Percentiles rank a stretch among this genome's conserved stretches.
Conservation (phyloP, 2,329 filamentous ascomycete genomes). For the Aspergillus tamarii region DNA sequence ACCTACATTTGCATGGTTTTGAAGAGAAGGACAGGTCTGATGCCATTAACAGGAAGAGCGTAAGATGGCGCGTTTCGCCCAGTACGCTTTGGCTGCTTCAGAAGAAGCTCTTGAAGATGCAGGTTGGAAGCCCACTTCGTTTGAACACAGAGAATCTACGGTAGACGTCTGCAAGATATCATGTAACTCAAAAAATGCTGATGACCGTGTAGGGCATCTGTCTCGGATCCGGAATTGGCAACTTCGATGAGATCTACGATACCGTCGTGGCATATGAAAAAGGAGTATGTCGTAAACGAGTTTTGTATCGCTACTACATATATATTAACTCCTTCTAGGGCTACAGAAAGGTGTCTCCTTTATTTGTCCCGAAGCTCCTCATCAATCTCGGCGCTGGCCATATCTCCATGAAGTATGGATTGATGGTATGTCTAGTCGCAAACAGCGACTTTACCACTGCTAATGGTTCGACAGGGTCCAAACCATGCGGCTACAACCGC, state of each 20-base stretch:
- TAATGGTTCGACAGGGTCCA: constrained; percentile 63
- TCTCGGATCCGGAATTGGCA: constrained; percentile 93
- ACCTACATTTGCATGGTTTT: background rate
- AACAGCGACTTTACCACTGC: constrained; percentile 16
- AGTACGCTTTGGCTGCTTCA: constrained; percentile 86
- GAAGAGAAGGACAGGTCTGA: constrained; percentile 3
- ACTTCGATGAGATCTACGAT: constrained; percentile 85
- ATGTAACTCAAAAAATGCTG: background rate
- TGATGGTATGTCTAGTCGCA: constrained; percentile 54
- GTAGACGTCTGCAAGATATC: constrained; percentile 41
- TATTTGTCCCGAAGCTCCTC: constrained; percentile 89
- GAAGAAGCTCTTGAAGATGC: constrained; percentile 86
- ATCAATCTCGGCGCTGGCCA: constrained; percentile 96
- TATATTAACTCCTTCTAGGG: constrained; percentile 58
- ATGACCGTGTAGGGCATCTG: constrained; percentile 71
- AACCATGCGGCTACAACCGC: constrained; percentile 93
- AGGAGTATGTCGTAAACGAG: constrained; percentile 58
- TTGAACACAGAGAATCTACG: constrained; percentile 71
- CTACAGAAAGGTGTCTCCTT: constrained; percentile 87
- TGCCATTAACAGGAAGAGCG: constrained; percentile 59
- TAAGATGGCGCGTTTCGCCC: constrained; percentile 87
- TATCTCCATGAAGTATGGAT: constrained; percentile 87
- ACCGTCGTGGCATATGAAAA: constrained; percentile 76
- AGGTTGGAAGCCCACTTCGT: constrained; percentile 67
- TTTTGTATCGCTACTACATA: background rate